phyloP scores from a whole-genome alignment of 441 rosid genomes.

The Gossypium davidsonii region DNA sequence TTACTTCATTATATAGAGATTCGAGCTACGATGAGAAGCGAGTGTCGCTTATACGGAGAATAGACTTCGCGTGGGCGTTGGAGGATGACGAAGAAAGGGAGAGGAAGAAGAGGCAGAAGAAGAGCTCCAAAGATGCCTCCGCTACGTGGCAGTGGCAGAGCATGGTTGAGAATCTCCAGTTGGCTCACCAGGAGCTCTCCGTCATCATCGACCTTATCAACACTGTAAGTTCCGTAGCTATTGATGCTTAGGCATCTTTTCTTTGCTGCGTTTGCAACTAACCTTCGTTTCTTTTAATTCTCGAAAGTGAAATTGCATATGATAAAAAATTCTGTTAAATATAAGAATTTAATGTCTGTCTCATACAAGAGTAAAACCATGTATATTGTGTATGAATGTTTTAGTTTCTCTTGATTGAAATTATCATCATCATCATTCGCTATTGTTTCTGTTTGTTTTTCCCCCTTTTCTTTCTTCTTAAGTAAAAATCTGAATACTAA shows the following conservation, averaged over 20 bases:
- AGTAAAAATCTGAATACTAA: not conserved
- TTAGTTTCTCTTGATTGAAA: slow-evolving; percentile 3
- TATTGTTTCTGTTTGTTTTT: not conserved
- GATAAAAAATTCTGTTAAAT: not conserved
- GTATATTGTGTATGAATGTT: not conserved
- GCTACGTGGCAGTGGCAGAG: slow-evolving; percentile 75
- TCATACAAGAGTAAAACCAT: not conserved
- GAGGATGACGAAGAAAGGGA: slow-evolving; percentile 56
- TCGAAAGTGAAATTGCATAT: not conserved
- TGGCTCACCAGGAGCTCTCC: slow-evolving; percentile 89
- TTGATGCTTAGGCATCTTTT: slow-evolving; percentile 3
- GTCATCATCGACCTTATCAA: slow-evolving; percentile 79
- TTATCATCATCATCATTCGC: not conserved
- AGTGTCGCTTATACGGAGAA: slow-evolving; percentile 64
- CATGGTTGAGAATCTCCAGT: slow-evolving; percentile 86
- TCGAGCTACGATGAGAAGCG: slow-evolving; percentile 80
- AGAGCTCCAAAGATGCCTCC: slow-evolving; percentile 53
- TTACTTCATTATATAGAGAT: slow-evolving; percentile 34
- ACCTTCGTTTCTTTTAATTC: not conserved
- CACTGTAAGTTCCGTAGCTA: slow-evolving; percentile 48
- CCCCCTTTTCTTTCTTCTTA: not conserved
- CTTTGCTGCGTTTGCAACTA: not conserved
- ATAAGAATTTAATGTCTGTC: not conserved
- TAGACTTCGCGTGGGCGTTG: slow-evolving; percentile 91
- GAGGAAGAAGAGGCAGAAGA: slow-evolving; percentile 51